Evolutionary conservation across 257 asterid genomes (phyloP), one percentile per base, ranked within the genome.

Genomic region (Solanum dulcamara): DNA sequence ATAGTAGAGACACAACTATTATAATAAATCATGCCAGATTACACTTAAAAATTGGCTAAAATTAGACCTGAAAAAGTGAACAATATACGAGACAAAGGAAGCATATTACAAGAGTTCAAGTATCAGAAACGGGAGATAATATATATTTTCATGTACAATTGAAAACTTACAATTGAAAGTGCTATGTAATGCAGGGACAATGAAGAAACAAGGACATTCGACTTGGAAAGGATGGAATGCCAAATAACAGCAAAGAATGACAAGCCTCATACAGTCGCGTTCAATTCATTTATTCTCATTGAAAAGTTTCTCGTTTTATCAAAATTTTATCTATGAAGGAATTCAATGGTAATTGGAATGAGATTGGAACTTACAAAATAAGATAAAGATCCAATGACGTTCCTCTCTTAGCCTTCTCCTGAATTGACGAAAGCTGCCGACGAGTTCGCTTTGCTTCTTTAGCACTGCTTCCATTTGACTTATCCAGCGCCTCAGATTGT

Each of bases 361-460:
- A 85, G 37, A 35, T 24, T 64, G 85, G 72, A 85, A 90, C 98
- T 91, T 90, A 95, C 99, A 97, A 86, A 85, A 97, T 94, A 89
- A 90, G 92, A 89, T 97, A 95, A 89, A 92, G 89, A 93, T 97
- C 92, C 89, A 95, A 88, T 26, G 97, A 87, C 42, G 20, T 84
- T 77, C 90, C 97, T 84, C 88, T 88, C 81, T 88, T 97, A 77
- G 96, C 89, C 87, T 91, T 92, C 88, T 94, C 98, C 86, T 94
- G 94, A 84, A 94, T 79, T 67, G 84, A 80, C 81, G 94, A 89
- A 86, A 96, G 92, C 80, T 90, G 95, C 20, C 87, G 92, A 28
- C 89, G 96, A 62, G 95, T 95, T 89, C 85, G 90, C 88, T 91
- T 94, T 68, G 92, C 75, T 87, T 93, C 98, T 90, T 90, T 95